Conservation (phyloP, 1,284 basidiomycete species). For the Mrakiaceae sp. region DNA sequence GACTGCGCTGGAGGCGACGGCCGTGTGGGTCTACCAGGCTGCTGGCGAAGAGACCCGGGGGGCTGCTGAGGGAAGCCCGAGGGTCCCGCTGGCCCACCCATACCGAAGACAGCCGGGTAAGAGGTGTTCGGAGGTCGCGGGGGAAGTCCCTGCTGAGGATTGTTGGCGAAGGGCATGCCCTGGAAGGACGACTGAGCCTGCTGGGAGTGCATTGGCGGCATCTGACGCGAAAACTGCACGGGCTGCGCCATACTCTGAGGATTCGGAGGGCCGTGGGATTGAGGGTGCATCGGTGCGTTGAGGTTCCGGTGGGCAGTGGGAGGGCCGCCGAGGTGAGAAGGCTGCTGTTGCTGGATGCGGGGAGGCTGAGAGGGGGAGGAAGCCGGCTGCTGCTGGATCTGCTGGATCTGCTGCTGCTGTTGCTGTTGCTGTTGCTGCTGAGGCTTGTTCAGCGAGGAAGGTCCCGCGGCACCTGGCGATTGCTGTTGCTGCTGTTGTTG, state of each 20-base stretch:
- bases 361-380: background rate
- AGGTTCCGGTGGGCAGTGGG: background rate
- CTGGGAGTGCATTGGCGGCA: conserved; percentile 7
- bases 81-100: conserved; percentile 2
- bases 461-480: background rate
- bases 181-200: conserved; percentile 10
- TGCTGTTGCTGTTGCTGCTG: background rate
- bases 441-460: background rate
- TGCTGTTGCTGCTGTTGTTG: background rate
- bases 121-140: conserved; percentile 1
- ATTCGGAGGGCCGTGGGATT: background rate
- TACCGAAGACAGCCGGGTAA: conserved; percentile 9
- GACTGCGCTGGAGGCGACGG: conserved; percentile 5
- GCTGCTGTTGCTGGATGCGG: background rate
- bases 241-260: background rate
- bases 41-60: background rate
- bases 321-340: background rate
- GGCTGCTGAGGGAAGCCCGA: conserved; percentile 11
- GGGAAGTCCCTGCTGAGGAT: conserved; percentile 8
- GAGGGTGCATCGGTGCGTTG: background rate
- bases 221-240: conserved; percentile 11
- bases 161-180: conserved; percentile 4
- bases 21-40: background rate
- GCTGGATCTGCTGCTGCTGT: background rate
- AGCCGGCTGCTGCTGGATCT: no score